A percentile compares a stretch with the other conserved stretches of the same genome.
Evolutionary conservation across 768 basidiomycete genomes (phyloP).

Genomic region (Dacryopinax spathularia): DNA sequence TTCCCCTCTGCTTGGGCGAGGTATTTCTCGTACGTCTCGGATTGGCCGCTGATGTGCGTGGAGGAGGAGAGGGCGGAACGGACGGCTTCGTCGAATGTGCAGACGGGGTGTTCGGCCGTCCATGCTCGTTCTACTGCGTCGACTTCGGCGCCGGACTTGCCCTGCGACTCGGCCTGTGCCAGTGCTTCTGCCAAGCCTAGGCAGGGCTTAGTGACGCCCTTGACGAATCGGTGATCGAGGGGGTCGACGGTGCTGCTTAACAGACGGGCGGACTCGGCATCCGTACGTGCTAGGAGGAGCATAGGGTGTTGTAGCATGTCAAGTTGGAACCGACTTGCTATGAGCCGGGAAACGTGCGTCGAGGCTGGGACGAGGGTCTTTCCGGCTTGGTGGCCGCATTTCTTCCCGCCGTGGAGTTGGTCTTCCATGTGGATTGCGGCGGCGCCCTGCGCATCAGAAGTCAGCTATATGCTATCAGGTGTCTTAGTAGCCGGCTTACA

Average conservation of each 20-base stretch:
- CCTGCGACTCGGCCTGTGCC: conserved; percentile 49
- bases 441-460: conserved; percentile 56
- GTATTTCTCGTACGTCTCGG: conserved; percentile 44
- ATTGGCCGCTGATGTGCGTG: conserved; percentile 38
- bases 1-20: conserved; percentile 42
- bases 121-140: conserved; percentile 63
- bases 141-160: conserved; percentile 51
- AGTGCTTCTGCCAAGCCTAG: conserved; percentile 55
- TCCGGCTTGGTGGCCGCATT: conserved; percentile 83
- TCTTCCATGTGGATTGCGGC: conserved; percentile 88
- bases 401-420: conserved; percentile 88
- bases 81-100: conserved; percentile 71
- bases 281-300: conserved; percentile 82
- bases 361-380: conserved; percentile 87
- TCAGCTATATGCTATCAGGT: not conserved
- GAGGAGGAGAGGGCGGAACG: conserved; percentile 42
- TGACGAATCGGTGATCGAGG: conserved; percentile 50
- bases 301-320: conserved; percentile 80
- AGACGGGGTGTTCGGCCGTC: conserved; percentile 51
- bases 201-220: conserved; percentile 24
- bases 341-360: conserved; percentile 70
- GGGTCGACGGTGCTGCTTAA: conserved; percentile 72
- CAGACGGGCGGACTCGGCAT: conserved; percentile 75
- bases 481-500: conserved; percentile 26
- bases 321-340: conserved; percentile 77